A percentile compares a stretch with the other conserved stretches of the same genome.
Evolutionary conservation across 2,329 filamentous ascomycete species (phyloP).

Genomic region (Colletotrichum sp.): DNA sequence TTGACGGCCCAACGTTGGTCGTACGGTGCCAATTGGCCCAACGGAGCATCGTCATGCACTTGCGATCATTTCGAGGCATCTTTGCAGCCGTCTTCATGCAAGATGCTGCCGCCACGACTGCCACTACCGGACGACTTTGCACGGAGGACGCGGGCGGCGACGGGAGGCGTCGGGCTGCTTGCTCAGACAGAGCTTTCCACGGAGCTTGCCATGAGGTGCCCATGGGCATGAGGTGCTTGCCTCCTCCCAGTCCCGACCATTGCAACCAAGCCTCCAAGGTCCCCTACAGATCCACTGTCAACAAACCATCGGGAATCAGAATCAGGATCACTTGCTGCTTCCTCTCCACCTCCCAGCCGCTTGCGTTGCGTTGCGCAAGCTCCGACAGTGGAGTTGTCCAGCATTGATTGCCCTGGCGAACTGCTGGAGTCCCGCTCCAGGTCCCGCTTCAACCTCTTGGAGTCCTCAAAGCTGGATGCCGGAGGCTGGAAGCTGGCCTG

Average conservation of each 20-base stretch:
- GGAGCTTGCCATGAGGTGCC: background rate
- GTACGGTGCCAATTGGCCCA: background rate
- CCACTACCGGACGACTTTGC: background rate
- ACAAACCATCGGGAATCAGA: background rate
- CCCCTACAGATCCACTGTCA: background rate
- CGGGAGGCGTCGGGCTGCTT: background rate
- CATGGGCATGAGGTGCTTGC: background rate
- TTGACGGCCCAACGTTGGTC: background rate
- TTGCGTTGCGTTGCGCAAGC: constrained; percentile 1
- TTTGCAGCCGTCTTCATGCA: background rate
- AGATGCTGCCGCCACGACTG: background rate
- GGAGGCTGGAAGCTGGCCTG: background rate
- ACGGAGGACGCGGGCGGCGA: background rate
- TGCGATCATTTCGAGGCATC: background rate
- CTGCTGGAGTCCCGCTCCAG: background rate
- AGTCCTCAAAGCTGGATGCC: background rate
- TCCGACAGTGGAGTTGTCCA: constrained; percentile 1
- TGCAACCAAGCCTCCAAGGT: background rate
- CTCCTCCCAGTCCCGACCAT: background rate
- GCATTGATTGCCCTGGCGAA: constrained; percentile 5
- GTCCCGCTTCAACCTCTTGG: background rate
- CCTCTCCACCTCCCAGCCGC: background rate
- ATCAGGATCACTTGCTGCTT: background rate
- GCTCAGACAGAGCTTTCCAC: background rate
- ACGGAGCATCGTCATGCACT: background rate